Conservation (phyloP, 805 yeast species). For the Monosporozyma servazzii region DNA sequence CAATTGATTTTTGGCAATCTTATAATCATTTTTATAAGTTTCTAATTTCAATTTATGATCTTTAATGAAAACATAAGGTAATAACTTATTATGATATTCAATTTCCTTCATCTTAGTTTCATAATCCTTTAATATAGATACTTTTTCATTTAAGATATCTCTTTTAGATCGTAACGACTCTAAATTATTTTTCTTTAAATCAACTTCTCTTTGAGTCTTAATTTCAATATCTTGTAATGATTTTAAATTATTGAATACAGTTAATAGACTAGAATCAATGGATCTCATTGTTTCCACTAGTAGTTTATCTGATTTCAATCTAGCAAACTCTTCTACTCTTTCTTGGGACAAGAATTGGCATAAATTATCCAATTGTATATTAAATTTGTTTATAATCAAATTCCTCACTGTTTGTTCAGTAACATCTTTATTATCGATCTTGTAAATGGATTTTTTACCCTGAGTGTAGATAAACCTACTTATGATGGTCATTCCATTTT, state of each 20-base stretch:
- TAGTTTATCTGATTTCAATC: conserved; percentile 63
- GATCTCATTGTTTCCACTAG: conserved; percentile 75
- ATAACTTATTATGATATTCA: conserved; percentile 37
- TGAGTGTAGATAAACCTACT: conserved; percentile 38
- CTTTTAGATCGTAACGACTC: conserved; percentile 30
- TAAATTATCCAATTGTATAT: conserved; percentile 81
- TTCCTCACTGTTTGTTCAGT: conserved; percentile 40
- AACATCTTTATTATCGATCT: conserved; percentile 33
- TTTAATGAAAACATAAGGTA: conserved; percentile 42
- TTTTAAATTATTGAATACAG: conserved; percentile 49
- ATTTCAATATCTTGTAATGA: conserved; percentile 38
- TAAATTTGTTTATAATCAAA: conserved; percentile 36
- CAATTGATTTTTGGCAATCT: conserved; percentile 23
- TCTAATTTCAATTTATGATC: conserved; percentile 30
- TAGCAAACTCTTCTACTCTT: conserved; percentile 85
- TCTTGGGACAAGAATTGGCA: conserved; percentile 96
- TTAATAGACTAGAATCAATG: conserved; percentile 51
- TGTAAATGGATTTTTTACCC: conserved; percentile 43
- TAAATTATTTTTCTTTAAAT: conserved; percentile 24
- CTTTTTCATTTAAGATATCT: conserved; percentile 38
- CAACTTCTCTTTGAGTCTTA: conserved; percentile 31
- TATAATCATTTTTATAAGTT: conserved; percentile 21
- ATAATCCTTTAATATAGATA: conserved; percentile 38
- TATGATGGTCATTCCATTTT: conserved; percentile 29
- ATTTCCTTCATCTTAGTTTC: conserved; percentile 40